Base-by-base conservation (phyloP, 2,329 filamentous ascomycete species). In the Pestalotiopsis sp. region DNA sequence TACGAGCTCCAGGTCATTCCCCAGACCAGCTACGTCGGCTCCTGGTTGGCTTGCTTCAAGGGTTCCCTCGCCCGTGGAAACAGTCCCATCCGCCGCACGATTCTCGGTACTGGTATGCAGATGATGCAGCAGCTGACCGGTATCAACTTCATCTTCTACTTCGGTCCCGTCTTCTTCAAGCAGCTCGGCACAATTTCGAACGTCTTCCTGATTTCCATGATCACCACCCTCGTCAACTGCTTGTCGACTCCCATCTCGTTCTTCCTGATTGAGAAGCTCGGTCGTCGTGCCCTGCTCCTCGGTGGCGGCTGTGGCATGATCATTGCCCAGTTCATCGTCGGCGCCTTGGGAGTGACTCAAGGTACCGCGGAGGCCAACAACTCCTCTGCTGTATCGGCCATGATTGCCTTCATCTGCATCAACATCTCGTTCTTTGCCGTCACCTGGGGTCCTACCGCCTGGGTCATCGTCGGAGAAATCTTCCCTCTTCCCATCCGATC, bases 91-190 rank as follows among this genome's bases (percentile, higher is more conserved):
- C 87, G 88, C 65, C 86, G 88, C 66, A 89, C 87, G 4, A 81
- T 89, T 56, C 78, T 89, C 40, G 87, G 87, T 67, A 84, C 82
- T n/a, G 84, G 84, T 25, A 80, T 89, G 61, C 87, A 90, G 76
- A 87, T 88, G 84, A 87, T 88, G 84, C 87, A 90, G 76, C 87
- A 89, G 77, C 75, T 80, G 68, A 77, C 77, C 9, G 73, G 94
- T 85, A 92, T 97, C 83, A 97, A 97, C 87, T 97, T 95, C 83
- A 93, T 96, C 86, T 96, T 95, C 85, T 93, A 93, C 84, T 93
- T 91, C 84, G 93, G 92, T 45, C 94, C 93, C 41, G 89, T 92
- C 69, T 97, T 97, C 89, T 92, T 97, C 83, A 82, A 92, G 82
- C 90, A 90, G 27, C 91, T 92, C 38, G 91, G 91, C 73, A 92